Conservation (phyloP, 345 rosid genomes). For the Moricandia moricandioides region DNA sequence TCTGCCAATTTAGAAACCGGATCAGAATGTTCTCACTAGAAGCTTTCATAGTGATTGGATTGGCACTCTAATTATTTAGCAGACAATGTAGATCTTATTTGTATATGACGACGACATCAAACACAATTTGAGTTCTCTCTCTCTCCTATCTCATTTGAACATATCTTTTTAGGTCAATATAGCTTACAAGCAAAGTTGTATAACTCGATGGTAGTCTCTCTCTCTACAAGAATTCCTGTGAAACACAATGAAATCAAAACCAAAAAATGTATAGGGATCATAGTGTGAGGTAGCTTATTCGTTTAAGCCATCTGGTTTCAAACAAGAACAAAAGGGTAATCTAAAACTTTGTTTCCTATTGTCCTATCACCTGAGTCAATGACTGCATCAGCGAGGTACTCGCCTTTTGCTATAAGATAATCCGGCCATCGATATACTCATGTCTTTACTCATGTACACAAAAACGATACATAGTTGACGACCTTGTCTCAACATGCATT, state of each 20-base stretch:
- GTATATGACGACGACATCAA: background rate
- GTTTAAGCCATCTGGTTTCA: background rate
- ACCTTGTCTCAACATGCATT: background rate
- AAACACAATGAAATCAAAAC: background rate
- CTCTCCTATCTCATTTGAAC: background rate
- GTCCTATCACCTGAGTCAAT: slow-evolving; percentile 51
- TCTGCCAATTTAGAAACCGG: background rate
- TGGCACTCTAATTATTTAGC: no score
- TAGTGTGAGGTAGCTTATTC: slow-evolving; percentile 17
- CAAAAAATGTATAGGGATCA: background rate
- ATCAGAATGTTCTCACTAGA: no score
- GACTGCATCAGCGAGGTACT: slow-evolving; percentile 86
- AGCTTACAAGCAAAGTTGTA: background rate
- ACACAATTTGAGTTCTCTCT: background rate
- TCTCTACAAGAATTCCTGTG: background rate
- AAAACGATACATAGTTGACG: background rate
- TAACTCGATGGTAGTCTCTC: background rate
- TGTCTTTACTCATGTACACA: slow-evolving; percentile 51
- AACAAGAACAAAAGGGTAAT: background rate
- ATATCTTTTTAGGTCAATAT: background rate
- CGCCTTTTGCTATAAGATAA: slow-evolving; percentile 83
- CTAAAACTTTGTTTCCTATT: background rate
- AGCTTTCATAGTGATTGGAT: no score
- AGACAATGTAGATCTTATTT: no score
- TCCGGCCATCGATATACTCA: slow-evolving; percentile 88